Evolutionary conservation across 495 filamentous ascomycete species (phyloP), one percentile per base, ranked within the genome.

Genomic region (Neurospora tetrasperma): DNA sequence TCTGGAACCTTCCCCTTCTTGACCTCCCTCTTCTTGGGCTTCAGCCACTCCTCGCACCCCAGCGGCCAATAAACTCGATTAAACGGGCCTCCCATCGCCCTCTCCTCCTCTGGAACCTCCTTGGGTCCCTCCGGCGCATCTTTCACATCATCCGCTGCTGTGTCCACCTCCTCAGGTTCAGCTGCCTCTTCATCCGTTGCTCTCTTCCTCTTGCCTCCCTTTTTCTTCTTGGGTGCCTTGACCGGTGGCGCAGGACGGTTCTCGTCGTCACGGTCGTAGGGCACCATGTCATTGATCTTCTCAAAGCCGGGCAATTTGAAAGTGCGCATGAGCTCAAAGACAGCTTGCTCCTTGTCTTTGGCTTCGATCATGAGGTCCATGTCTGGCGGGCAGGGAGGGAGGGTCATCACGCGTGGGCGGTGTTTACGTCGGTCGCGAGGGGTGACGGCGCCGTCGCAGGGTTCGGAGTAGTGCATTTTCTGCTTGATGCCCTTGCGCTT

Each of bases 341-440:
- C 94, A 0, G 96, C 94, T 80, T 98, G 96, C 80, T 99, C 96
- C 81, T 98, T 99, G 77, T 97, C 94, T 77, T 98, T 99, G 20
- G 96, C 96, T 83, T 99, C 96, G 73, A 98, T 97, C 96, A 98
- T 99, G 14, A 98, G 84, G 78, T 97, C 96, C 91, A 96, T 95
- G 8, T 89, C 89, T 6, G 88, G 83, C 2, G 89, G 83, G 75
- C 94, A 97, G 0, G 95, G 95, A 14, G 95, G 95, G 18, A 99
- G 80, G 0, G 89, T 92, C 42, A 83, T 80, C 4, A 96, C 93
- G 8, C 94, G 86, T 0, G 92, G 89, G 66, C 89, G 92, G 77
- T 98, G 95, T 80, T 97, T 97, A 43, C 94, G 85, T 18, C 94
- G 85, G 75, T 96, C 90, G 5, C 89, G 82, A 0, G 85, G 86